Base-by-base conservation (phyloP, 2,329 filamentous ascomycete species). In the Chaetoscypha palmicola region DNA sequence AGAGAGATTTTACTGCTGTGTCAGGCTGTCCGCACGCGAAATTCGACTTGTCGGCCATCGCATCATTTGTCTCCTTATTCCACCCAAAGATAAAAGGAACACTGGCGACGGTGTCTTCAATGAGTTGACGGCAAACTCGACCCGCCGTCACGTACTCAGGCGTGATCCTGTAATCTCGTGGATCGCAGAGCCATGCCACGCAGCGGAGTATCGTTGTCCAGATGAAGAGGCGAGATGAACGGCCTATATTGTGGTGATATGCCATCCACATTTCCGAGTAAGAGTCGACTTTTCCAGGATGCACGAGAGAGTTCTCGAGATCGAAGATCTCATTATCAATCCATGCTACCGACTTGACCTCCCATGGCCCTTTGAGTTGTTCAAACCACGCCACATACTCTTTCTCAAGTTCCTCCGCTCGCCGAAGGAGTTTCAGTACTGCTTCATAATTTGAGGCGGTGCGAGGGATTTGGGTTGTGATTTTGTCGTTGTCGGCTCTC, bases 11-110 rank as follows among this genome's bases (percentile, higher is more conserved):
- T 10, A 52, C 48, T 4, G 38, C 37, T 5, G 28, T 38, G n/a
- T 49, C 49, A 10, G 62, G 62, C 30, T 69, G 64, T 22, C 77
- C 73, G 22, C 74, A 66, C 12, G 73, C 74, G 51, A 72, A 76
- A 2, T 64, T 69, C 51, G 74, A 77, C 2, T 33, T 38, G 26
- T 52, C 53, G 4, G 41, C 41, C 38, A 54, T 52, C 12, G 71
- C 54, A n/a, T 38, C 33, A 31, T 47, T 34, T 35, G 58, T 66
- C 43, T 66, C 63, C 41, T 67, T 68, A n/a, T 68, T 75, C 74
- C 75, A 79, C 26, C 76, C 75, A 3, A 81, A 66, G 52, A 77
- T 71, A 52, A 73, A 81, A 2, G 77, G 77, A 16, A 79, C 70
- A 4, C 72, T 75, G 2, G 77, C 73, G 42, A 81, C 68, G 24